Evolutionary conservation across 306 rosid species (phyloP).

Genomic region (Vachellia pachyceras): DNA sequence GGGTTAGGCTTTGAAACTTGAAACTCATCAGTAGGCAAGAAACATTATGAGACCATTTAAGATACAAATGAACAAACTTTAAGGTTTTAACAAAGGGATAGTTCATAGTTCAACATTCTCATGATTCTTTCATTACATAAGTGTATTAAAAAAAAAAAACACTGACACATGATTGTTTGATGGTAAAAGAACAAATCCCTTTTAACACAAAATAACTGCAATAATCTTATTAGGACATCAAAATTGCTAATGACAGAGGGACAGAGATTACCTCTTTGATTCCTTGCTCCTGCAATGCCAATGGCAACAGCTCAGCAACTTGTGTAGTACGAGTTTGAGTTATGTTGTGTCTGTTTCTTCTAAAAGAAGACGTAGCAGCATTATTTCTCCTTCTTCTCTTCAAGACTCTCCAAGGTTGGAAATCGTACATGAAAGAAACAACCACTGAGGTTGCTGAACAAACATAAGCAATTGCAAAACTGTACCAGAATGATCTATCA

Average conservation of each 20-base stretch:
- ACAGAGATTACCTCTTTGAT: slow-evolving; percentile 37
- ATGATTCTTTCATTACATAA: not conserved
- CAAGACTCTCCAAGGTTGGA: slow-evolving; percentile 15
- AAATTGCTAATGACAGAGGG: not conserved
- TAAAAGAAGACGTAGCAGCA: not conserved
- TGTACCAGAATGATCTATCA: slow-evolving; percentile 28
- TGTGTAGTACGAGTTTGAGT: slow-evolving; percentile 12
- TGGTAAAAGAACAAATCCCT: not conserved
- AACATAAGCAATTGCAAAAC: slow-evolving; percentile 41
- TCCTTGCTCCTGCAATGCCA: slow-evolving; percentile 7
- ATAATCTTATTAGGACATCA: not conserved
- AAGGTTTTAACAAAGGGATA: not conserved
- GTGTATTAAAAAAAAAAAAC: not conserved
- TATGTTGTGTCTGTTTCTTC: slow-evolving; percentile 18
- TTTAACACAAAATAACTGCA: not conserved
- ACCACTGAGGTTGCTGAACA: slow-evolving; percentile 13
- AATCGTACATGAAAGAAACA: not conserved
- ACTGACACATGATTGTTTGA: not conserved
- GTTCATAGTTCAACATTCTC: not conserved
- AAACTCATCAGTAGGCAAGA: not conserved
- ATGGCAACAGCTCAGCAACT: slow-evolving; percentile 23
- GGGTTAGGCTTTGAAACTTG: no score
- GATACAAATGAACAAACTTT: not conserved
- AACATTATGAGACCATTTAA: not conserved
- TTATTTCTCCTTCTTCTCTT: slow-evolving; percentile 21